These are phyloP conservation scores for Gossypium lobatum DNA, from an alignment of 441 rosid genomes.

Conservation along the genomic window DNA sequence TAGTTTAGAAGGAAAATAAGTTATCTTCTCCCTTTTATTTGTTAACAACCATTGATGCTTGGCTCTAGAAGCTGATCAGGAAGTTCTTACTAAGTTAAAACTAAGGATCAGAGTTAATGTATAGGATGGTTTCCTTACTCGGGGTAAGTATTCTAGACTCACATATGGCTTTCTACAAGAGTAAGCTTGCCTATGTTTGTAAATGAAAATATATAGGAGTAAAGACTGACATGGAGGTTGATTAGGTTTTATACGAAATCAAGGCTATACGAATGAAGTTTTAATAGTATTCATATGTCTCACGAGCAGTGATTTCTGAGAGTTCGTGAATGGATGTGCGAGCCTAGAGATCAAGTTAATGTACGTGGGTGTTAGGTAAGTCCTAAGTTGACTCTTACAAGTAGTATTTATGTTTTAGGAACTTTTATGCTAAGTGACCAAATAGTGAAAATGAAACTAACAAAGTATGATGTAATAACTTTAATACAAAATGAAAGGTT, in stretches of 20 bases:
- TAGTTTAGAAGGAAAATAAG: too few relatives aligned
- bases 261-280: background rate
- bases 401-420: background rate
- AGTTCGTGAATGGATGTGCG: background rate
- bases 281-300: background rate
- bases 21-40: too few relatives aligned
- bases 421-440: background rate
- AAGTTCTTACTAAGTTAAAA: too few relatives aligned
- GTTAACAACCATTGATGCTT: too few relatives aligned
- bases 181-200: background rate
- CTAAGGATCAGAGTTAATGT: too few relatives aligned
- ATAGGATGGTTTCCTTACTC: background rate
- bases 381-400: background rate
- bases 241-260: background rate
- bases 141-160: background rate
- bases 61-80: too few relatives aligned
- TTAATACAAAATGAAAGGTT: too few relatives aligned
- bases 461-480: background rate
- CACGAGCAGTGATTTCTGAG: background rate
- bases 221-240: background rate
- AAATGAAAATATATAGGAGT: background rate
- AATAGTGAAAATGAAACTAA: background rate
- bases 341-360: background rate
- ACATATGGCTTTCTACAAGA: background rate
- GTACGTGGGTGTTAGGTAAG: background rate